phyloP scores from a whole-genome alignment of 2,329 filamentous ascomycete species.

The Talaromyces islandicus region DNA sequence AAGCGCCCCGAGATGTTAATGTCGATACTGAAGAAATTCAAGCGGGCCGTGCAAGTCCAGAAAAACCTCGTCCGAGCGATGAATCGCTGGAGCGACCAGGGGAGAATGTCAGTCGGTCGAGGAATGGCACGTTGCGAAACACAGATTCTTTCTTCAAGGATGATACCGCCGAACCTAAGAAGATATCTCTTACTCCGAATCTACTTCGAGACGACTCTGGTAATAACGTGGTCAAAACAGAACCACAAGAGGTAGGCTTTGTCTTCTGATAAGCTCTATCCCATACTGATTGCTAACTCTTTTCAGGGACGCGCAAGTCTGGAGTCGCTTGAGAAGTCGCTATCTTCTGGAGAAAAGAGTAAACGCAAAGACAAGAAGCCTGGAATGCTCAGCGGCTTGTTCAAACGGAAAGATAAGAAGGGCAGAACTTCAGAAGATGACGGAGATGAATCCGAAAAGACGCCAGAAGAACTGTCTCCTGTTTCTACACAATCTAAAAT shows the following conservation, averaged over 20 bases:
- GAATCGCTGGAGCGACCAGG: constrained; percentile 54
- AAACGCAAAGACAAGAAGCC: constrained; percentile 68
- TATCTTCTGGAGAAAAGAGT: constrained; percentile 54
- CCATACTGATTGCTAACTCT: constrained; percentile 19
- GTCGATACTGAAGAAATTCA: constrained; percentile 18
- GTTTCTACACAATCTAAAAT: constrained; percentile 40
- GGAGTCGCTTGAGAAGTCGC: constrained; percentile 68
- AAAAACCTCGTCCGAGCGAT: constrained; percentile 53
- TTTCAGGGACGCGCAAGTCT: constrained; percentile 59
- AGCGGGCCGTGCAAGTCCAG: constrained; percentile 25
- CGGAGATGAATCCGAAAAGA: constrained; percentile 50
- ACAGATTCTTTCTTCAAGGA: constrained; percentile 98
- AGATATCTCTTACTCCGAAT: constrained; percentile 93
- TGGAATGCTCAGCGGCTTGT: constrained; percentile 65
- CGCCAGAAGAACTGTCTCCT: constrained; percentile 53
- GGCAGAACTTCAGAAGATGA: constrained; percentile 42
- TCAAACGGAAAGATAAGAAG: constrained; percentile 62
- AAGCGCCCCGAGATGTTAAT: constrained; percentile 20
- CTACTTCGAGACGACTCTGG: constrained; percentile 72
- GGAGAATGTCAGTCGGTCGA: constrained; percentile 49
- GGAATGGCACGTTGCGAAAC: constrained; percentile 81
- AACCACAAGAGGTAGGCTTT: constrained; percentile 33
- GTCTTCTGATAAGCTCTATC: not conserved
- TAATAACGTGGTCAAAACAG: constrained; percentile 19
- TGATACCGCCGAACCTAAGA: constrained; percentile 89